A percentile compares a stretch with the other conserved stretches of the same genome.
phyloP scores from a whole-genome alignment of 1,139 yeast genomes.

The Saccharomyces hybrid region DNA sequence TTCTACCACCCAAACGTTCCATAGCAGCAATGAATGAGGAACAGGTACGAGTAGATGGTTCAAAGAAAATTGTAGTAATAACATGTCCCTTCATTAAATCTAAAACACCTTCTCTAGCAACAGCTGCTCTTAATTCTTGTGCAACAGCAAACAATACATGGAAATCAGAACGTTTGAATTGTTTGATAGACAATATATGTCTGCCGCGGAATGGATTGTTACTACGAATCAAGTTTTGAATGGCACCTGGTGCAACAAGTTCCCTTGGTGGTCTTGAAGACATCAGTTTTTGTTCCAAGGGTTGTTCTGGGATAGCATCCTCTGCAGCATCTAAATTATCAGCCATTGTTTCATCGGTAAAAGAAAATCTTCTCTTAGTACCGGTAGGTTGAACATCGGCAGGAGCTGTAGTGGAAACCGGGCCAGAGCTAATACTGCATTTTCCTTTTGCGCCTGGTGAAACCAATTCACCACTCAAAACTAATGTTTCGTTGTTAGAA shows the following conservation, averaged over 20 bases:
- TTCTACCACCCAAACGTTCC: conserved; percentile 99
- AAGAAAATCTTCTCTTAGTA: conserved; percentile 36
- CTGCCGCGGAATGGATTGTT: conserved; percentile 85
- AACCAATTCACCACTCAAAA: conserved; percentile 71
- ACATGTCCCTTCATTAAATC: conserved; percentile 86
- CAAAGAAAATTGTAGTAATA: conserved; percentile 91
- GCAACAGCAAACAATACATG: conserved; percentile 93
- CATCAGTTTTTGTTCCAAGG: conserved; percentile 42
- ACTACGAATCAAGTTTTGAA: conserved; percentile 64
- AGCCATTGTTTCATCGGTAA: conserved; percentile 39
- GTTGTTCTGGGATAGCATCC: conserved; percentile 50
- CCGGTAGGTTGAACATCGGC: conserved; percentile 22
- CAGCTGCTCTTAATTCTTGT: conserved; percentile 95
- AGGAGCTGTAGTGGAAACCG: conserved; percentile 18
- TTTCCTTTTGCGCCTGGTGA: conserved; percentile 51
- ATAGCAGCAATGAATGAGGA: conserved; percentile 98
- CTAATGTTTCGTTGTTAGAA: conserved; percentile 68
- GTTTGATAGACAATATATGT: conserved; percentile 81
- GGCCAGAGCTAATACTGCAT: conserved; percentile 33
- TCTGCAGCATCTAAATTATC: conserved; percentile 36
- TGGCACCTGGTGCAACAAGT: conserved; percentile 69
- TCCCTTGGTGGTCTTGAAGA: conserved; percentile 64
- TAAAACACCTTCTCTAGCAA: conserved; percentile 91
- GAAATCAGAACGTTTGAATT: conserved; percentile 77
- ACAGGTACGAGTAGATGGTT: conserved; percentile 95